Evolutionary conservation across 805 yeast genomes (phyloP).

Genomic region (Kuraishia hungarica): DNA sequence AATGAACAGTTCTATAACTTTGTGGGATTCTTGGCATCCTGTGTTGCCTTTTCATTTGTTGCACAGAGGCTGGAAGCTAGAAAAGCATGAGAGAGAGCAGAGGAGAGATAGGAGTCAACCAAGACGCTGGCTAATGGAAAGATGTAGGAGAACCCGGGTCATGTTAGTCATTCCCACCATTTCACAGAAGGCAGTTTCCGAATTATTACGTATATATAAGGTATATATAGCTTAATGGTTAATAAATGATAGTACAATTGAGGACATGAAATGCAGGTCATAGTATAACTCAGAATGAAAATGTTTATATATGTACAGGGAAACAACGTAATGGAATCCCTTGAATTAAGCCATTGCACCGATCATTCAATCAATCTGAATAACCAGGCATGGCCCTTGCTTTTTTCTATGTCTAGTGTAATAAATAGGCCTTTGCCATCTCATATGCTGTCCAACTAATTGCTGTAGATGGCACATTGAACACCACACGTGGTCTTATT

Average conservation of each 20-base stretch:
- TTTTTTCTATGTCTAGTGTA: conserved; percentile 10
- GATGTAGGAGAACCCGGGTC: no score
- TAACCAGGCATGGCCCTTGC: neutral
- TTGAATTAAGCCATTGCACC: neutral
- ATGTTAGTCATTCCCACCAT: no score
- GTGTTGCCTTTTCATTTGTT: conserved; percentile 72
- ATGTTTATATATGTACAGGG: neutral
- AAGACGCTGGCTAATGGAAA: no score
- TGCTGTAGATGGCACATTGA: conserved; percentile 94
- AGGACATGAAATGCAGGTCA: neutral
- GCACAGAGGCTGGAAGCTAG: conserved; percentile 42
- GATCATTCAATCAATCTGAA: neutral
- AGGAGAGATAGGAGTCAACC: no score
- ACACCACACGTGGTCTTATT: conserved; percentile 80
- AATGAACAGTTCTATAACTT: conserved; percentile 49
- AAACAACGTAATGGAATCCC: neutral
- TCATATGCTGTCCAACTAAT: conserved; percentile 97
- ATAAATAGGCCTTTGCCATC: conserved; percentile 77
- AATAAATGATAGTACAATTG: neutral
- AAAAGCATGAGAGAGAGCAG: neutral
- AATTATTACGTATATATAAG: no score
- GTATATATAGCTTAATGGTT: neutral
- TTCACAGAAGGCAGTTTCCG: no score
- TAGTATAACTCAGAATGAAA: neutral
- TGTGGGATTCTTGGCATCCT: conserved; percentile 72